A percentile compares a stretch with the other conserved stretches of the same genome.
phyloP scores from a whole-genome alignment of 2,329 filamentous ascomycete genomes.

The Aspergillus tanneri region DNA sequence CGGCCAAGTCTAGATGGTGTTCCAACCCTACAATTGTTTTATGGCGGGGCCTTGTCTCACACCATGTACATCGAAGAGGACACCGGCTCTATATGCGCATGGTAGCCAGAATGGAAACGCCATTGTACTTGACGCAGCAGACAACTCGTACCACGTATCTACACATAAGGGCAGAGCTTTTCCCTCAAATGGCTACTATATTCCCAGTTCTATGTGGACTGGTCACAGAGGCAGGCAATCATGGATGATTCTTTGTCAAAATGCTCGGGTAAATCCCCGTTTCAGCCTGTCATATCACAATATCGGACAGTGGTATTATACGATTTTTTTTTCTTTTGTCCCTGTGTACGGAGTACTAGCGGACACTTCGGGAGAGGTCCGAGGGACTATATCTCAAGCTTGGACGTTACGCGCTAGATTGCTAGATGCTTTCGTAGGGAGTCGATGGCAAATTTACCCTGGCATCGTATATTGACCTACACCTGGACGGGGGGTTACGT shows the following conservation, averaged over 20 bases:
- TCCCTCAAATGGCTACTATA: not conserved
- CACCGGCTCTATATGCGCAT: no score
- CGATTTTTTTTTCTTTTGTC: not conserved
- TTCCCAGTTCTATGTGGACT: not conserved
- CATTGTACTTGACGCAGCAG: conserved; percentile 5
- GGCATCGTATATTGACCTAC: no score
- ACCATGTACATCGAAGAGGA: conserved; percentile 4
- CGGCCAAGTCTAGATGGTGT: no score
- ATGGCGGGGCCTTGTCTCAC: not conserved
- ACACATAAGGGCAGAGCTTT: not conserved
- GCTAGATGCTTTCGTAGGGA: no score
- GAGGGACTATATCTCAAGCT: no score
- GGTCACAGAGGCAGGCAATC: not conserved
- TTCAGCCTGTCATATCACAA: not conserved
- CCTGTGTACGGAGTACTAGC: no score
- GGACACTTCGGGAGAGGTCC: no score
- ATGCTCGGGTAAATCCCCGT: not conserved
- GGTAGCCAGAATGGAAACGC: not conserved
- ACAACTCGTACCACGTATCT: conserved; percentile 2
- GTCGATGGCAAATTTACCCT: no score
- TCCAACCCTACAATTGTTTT: not conserved
- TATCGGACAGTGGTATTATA: no score
- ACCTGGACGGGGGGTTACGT: not conserved
- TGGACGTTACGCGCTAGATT: no score
- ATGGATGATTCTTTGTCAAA: not conserved